Conservation (phyloP, 192 early-diverging fungal species). For the Coemansia sp. region DNA sequence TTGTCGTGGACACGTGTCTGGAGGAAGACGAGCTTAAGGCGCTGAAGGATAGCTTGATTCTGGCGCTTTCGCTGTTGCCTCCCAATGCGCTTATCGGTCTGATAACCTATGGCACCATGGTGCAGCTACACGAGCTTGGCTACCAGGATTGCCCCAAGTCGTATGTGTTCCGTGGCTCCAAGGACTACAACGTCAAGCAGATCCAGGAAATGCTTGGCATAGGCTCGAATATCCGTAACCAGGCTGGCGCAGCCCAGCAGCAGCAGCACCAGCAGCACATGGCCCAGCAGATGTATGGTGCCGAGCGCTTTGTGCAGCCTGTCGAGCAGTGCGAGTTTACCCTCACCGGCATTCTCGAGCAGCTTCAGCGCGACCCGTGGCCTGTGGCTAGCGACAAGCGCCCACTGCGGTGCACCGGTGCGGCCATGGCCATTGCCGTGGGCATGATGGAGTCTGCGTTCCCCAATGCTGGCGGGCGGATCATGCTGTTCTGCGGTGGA, state of each 20-base stretch:
- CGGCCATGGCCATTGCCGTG: slow-evolving; percentile 88
- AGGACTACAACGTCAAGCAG: slow-evolving; percentile 93
- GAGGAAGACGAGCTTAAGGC: slow-evolving; percentile 95
- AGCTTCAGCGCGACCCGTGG: slow-evolving; percentile 98
- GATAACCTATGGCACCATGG: slow-evolving; percentile 98
- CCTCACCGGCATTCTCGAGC: slow-evolving; percentile 89
- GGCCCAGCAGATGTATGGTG: slow-evolving; percentile 45
- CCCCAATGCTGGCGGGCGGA: slow-evolving; percentile 86
- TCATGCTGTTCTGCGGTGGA: slow-evolving; percentile 93
- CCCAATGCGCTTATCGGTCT: slow-evolving; percentile 88
- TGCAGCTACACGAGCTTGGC: slow-evolving; percentile 96
- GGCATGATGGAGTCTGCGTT: slow-evolving; percentile 90
- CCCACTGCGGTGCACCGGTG: slow-evolving; percentile 89
- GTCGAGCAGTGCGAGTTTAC: slow-evolving; percentile 96
- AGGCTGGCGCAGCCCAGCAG: slow-evolving; percentile 21
- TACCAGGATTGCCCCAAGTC: slow-evolving; percentile 96
- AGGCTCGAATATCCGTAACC: slow-evolving; percentile 43
- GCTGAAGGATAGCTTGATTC: slow-evolving; percentile 88
- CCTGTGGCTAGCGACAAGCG: slow-evolving; percentile 87
- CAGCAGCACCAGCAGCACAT: slow-evolving; percentile 18
- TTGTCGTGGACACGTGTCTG: slow-evolving; percentile 95
- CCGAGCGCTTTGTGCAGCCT: slow-evolving; percentile 80
- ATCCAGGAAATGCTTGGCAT: slow-evolving; percentile 98
- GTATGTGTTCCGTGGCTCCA: slow-evolving; percentile 95
- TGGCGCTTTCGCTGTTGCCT: slow-evolving; percentile 89